Conservation (phyloP, 441 rosid species). For the Adansonia rubrostipa region DNA sequence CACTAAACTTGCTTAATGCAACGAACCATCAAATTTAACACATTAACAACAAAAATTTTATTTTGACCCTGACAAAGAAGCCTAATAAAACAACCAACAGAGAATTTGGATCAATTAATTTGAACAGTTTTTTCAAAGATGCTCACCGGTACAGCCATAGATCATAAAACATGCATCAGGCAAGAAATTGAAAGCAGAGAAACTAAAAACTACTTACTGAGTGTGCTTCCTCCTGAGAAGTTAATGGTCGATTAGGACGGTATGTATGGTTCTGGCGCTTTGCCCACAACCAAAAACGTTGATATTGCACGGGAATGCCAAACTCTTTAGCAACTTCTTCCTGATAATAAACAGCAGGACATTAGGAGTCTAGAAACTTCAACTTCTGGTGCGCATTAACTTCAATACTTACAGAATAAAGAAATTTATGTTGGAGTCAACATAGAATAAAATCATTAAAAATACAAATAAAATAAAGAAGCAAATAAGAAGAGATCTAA, state of each 20-base stretch:
- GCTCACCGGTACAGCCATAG: not conserved
- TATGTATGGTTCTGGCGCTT: conserved; percentile 59
- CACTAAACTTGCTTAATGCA: not conserved
- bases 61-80: not conserved
- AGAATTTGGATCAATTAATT: not conserved
- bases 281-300: conserved; percentile 66
- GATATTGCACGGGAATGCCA: conserved; percentile 54
- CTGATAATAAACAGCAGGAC: conserved; percentile 31
- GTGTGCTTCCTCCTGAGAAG: conserved; percentile 47
- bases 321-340: conserved; percentile 60
- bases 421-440: not conserved
- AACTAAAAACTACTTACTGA: conserved; percentile 40
- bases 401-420: not conserved
- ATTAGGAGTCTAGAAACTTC: conserved; percentile 13
- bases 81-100: not conserved
- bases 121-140: not conserved
- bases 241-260: conserved; percentile 57
- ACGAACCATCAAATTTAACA: not conserved
- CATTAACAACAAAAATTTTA: not conserved
- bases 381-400: not conserved
- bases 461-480: conserved; percentile 12
- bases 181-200: conserved; percentile 1
- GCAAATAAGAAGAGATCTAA: conserved; percentile 4
- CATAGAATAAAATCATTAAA: conserved; percentile 3
- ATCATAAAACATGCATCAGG: conserved; percentile 12